Evolutionary conservation across 805 yeast genomes (phyloP).

Genomic region (Wickerhamomyces silvicola): DNA sequence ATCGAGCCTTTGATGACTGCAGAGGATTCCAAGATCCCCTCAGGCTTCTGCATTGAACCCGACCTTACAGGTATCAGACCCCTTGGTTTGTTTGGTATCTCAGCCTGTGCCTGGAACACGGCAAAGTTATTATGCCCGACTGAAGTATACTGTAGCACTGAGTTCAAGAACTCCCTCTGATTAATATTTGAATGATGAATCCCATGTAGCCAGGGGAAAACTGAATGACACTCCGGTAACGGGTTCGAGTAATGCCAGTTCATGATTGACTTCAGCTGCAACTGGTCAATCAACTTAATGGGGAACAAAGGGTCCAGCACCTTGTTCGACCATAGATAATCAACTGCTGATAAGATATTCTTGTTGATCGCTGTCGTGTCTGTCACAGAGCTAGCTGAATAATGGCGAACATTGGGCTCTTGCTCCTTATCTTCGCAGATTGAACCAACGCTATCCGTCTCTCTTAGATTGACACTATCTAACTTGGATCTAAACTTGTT

Average conservation of each 20-base stretch:
- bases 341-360: slow-evolving; percentile 9
- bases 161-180: slow-evolving; percentile 18
- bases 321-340: slow-evolving; percentile 14
- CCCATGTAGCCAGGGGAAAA: slow-evolving; percentile 94
- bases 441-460: background rate
- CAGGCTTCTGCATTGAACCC: slow-evolving; percentile 22
- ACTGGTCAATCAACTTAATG: slow-evolving; percentile 14
- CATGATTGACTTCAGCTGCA: slow-evolving; percentile 12
- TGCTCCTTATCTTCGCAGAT: no score
- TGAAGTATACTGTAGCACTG: slow-evolving; percentile 17
- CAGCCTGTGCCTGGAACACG: slow-evolving; percentile 11
- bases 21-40: slow-evolving; percentile 24
- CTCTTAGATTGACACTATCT: slow-evolving; percentile 1
- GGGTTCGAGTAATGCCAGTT: slow-evolving; percentile 22
- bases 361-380: background rate
- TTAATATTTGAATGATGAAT: slow-evolving; percentile 21
- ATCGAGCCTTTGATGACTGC: slow-evolving; percentile 51
- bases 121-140: slow-evolving; percentile 17
- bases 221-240: slow-evolving; percentile 55
- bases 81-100: slow-evolving; percentile 17
- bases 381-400: slow-evolving; percentile 3
- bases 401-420: slow-evolving; percentile 1
- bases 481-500: slow-evolving; percentile 18
- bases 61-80: slow-evolving; percentile 23
- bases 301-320: slow-evolving; percentile 13